Base-by-base conservation (phyloP, 2,329 filamentous ascomycete species). In the Aspergillus aculeatus region DNA sequence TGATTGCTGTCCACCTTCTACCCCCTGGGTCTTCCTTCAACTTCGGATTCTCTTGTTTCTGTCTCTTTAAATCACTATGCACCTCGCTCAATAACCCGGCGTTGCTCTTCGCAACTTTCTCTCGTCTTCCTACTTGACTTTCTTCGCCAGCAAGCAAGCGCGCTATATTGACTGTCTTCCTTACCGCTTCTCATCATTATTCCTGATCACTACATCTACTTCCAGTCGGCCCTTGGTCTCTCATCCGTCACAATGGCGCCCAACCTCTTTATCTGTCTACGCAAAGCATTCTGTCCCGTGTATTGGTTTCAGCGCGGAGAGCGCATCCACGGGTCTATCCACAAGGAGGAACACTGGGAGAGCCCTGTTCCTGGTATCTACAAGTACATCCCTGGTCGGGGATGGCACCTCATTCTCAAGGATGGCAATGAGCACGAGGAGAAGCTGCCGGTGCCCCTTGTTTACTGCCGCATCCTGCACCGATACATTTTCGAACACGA, bases 231-330 rank as follows among this genome's bases (percentile, higher is more conserved):
- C 31, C 41, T 49, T 47, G 24, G 53, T 57, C 49, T 54, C 49
- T 54, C 44, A 41, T 49, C 50, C 44, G 21, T 57, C 44, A 64
- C 57, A 60, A 83, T 83, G 81, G 77, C 81, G 47, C 81, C 81
- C 62, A 83, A 83, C 66, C 76, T 82, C 52, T 80, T 81, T 57
- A 67, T 82, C 67, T 81, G 78, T 54, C 74, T 80, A n/a, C 79
- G 81, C 57, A 78, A 74, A 54, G 70, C 79, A 49, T 80, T 81
- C 69, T 78, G 77, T 56, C 81, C 81, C 6, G 71, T 75, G 60
- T 81, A 81, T 72, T 82, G 80, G 81, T 82, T 82, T 64, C 73
- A 77, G 41, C 74, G 69, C 21, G 70, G 72, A 44, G 71, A 77
- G 38, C 72, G 72, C 56, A 68, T 74, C 54, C 72, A 78, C 24